These are phyloP conservation scores for Leccinum subtestaceum DNA, from an alignment of 768 basidiomycete species.

Conservation along the genomic window DNA sequence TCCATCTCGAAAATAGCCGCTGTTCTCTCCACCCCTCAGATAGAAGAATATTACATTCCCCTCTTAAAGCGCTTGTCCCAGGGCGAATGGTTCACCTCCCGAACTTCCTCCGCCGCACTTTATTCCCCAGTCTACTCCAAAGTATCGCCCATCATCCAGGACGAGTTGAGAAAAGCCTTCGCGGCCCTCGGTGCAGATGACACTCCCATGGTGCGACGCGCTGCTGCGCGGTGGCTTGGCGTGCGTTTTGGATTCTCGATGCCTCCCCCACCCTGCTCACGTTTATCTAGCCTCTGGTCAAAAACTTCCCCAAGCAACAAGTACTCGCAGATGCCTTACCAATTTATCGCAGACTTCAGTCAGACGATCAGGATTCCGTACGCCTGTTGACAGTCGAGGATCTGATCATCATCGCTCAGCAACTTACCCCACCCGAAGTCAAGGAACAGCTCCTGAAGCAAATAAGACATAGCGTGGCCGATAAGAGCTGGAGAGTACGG, in stretches of 20 bases:
- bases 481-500: constrained; percentile 98
- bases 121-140: constrained; percentile 88
- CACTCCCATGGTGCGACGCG: constrained; percentile 97
- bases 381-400: constrained; percentile 93
- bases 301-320: constrained; percentile 74
- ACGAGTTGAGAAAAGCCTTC: constrained; percentile 86
- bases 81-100: constrained; percentile 98
- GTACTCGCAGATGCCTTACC: constrained; percentile 86
- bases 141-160: constrained; percentile 69
- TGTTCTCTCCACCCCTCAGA: constrained; percentile 71
- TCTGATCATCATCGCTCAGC: constrained; percentile 86
- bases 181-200: constrained; percentile 84
- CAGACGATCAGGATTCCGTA: constrained; percentile 98
- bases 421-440: constrained; percentile 82
- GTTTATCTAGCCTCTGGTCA: constrained; percentile 63
- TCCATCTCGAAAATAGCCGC: constrained; percentile 88
- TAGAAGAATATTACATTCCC: constrained; percentile 91
- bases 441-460: constrained; percentile 87
- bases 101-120: constrained; percentile 92
- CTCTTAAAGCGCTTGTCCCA: constrained; percentile 83
- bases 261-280: constrained; percentile 9
- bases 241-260: constrained; percentile 48
- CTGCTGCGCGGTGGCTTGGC: constrained; percentile 94
- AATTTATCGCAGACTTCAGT: constrained; percentile 89
- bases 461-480: constrained; percentile 82